These are phyloP conservation scores for Quercus rubra DNA, from an alignment of 306 rosid genomes.

Conservation along the genomic window DNA sequence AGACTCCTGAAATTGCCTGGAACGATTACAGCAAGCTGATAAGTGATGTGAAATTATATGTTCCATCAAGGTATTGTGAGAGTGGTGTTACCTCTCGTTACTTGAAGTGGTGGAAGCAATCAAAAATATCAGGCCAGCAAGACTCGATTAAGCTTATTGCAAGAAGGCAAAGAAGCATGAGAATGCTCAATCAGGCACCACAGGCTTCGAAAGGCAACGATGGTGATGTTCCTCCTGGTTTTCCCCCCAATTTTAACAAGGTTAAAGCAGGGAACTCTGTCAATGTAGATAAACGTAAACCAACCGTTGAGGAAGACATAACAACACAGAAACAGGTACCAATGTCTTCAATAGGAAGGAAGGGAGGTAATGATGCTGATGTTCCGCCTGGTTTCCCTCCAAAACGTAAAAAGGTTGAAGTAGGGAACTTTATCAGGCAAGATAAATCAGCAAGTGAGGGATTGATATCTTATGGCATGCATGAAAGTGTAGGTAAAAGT, in stretches of 20 bases:
- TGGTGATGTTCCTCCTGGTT: slow-evolving; percentile 24
- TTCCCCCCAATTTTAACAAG: slow-evolving; percentile 15
- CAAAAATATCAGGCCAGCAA: not conserved
- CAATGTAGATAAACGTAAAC: not conserved
- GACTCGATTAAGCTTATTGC: not conserved
- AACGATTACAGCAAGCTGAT: slow-evolving; percentile 17
- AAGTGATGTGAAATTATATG: slow-evolving; percentile 14
- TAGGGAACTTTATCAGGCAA: not conserved
- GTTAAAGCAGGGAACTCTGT: not conserved
- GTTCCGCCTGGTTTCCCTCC: slow-evolving; percentile 11
- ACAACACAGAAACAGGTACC: not conserved
- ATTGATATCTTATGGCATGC: not conserved
- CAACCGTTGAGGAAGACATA: not conserved
- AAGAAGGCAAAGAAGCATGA: too few species aligned
- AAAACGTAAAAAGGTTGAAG: not conserved
- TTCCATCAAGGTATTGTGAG: slow-evolving; percentile 33
- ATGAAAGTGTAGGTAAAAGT: not conserved
- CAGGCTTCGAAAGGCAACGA: not conserved
- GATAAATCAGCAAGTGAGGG: not conserved
- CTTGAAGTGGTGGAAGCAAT: slow-evolving; percentile 12
- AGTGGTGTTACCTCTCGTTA: slow-evolving; percentile 1
- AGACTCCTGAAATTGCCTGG: slow-evolving; percentile 30
- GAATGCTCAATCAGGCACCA: not conserved
- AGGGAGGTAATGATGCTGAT: slow-evolving; percentile 3
- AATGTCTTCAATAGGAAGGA: not conserved